phyloP scores from a whole-genome alignment of 176 grass and related monocot genomes.

The Tuctoria greenei region DNA sequence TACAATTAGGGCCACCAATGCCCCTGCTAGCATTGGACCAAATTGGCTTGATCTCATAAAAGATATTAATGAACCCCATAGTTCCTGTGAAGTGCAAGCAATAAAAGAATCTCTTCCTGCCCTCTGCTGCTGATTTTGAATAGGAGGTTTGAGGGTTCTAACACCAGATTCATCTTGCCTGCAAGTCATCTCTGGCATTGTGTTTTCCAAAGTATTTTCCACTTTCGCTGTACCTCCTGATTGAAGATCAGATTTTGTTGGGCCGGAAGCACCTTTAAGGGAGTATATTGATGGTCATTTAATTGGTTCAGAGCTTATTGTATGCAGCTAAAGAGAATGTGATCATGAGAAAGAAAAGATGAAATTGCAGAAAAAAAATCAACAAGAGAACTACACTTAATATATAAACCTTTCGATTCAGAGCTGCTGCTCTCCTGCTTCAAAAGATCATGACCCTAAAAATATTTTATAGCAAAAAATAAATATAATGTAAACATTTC shows the following conservation, averaged over 20 bases:
- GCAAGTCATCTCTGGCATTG: constrained; percentile 11
- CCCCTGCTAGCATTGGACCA: constrained; percentile 51
- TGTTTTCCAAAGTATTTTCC: constrained; percentile 46
- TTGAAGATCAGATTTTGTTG: constrained; percentile 20
- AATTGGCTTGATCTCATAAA: constrained; percentile 53
- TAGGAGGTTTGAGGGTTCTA: constrained; percentile 31
- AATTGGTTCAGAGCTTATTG: constrained; percentile 13
- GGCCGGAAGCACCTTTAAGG: constrained; percentile 26
- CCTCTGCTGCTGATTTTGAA: constrained; percentile 41
- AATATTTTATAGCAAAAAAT: constrained; percentile 19
- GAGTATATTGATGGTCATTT: neutral
- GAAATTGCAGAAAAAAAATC: neutral
- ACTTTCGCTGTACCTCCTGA: constrained; percentile 23
- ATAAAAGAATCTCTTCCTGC: constrained; percentile 39
- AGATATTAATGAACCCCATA: constrained; percentile 52
- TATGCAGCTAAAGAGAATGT: neutral
- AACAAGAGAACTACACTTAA: constrained; percentile 1
- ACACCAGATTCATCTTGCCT: constrained; percentile 35
- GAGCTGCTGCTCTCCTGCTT: constrained; percentile 48
- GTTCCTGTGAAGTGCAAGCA: constrained; percentile 45
- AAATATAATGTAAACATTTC: constrained; percentile 29
- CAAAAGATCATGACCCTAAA: constrained; percentile 84
- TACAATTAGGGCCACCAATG: constrained; percentile 58
- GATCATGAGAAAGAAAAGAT: neutral
- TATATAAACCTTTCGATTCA: constrained; percentile 57